Evolutionary conservation across 345 rosid species (phyloP).

Genomic region (Jatropha curcas): DNA sequence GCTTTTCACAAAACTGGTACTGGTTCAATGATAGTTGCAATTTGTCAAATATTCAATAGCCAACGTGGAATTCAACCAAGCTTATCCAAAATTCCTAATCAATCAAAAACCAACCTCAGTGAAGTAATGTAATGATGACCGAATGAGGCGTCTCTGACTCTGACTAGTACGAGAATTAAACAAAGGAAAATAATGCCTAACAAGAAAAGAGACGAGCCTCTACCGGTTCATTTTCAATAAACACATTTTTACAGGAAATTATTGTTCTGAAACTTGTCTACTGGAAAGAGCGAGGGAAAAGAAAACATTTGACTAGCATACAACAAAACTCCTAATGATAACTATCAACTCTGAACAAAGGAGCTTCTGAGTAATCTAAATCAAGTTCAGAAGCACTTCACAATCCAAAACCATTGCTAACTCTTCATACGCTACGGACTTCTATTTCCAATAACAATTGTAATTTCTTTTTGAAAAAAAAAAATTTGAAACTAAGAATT

Average conservation of each 20-base stretch:
- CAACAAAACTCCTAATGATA: conserved; percentile 34
- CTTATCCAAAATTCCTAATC: no score
- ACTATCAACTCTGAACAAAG: conserved; percentile 28
- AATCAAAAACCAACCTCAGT: no score
- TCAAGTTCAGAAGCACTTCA: conserved; percentile 15
- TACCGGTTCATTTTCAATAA: conserved; percentile 11
- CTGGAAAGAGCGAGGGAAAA: neutral
- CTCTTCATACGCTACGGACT: conserved; percentile 39
- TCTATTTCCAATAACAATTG: conserved; percentile 28
- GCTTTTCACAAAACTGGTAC: no score
- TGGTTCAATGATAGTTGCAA: no score
- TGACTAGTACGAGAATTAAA: no score
- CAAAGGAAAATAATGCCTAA: neutral
- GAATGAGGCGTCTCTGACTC: no score
- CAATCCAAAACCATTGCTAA: conserved; percentile 31
- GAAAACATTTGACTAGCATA: conserved; percentile 28
- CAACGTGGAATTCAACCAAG: neutral
- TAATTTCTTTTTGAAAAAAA: conserved; percentile 14
- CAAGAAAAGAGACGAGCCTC: neutral
- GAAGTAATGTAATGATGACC: no score
- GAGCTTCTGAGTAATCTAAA: conserved; percentile 25
- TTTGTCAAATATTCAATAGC: neutral
- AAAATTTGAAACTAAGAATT: neutral
- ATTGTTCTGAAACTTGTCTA: conserved; percentile 3
- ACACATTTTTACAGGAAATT: conserved; percentile 17